These are phyloP conservation scores for Candida dendrica DNA, from an alignment of 805 yeast genomes.

Conservation along the genomic window DNA sequence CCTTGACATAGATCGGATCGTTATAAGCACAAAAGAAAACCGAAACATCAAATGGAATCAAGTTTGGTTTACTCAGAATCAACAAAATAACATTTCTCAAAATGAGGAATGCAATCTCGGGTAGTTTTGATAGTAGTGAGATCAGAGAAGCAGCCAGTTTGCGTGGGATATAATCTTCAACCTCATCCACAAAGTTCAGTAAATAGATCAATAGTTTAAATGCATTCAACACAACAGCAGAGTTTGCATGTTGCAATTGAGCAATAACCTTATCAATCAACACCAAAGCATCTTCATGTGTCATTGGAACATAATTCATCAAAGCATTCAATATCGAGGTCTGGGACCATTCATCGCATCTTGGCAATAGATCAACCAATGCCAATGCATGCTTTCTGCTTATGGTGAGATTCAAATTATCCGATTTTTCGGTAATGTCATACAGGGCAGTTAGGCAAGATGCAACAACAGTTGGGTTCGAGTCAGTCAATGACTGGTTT, in stretches of 20 bases:
- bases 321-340: constrained; percentile 58
- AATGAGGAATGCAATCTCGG: constrained; percentile 79
- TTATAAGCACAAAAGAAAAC: constrained; percentile 76
- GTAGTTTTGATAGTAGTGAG: constrained; percentile 62
- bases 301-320: constrained; percentile 64
- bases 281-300: constrained; percentile 54
- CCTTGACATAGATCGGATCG: constrained; percentile 84
- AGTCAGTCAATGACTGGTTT: constrained; percentile 49
- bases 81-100: constrained; percentile 74
- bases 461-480: constrained; percentile 54
- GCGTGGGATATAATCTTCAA: constrained; percentile 50
- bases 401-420: constrained; percentile 43
- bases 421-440: constrained; percentile 53
- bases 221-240: constrained; percentile 75
- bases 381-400: constrained; percentile 40
- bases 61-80: constrained; percentile 55
- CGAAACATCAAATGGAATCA: constrained; percentile 61
- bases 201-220: constrained; percentile 65
- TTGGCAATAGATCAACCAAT: constrained; percentile 27
- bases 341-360: constrained; percentile 58
- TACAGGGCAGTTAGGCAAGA: constrained; percentile 64
- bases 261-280: constrained; percentile 64
- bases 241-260: constrained; percentile 69
- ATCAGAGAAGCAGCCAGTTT: constrained; percentile 64
- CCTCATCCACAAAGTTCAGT: constrained; percentile 58